Percentiles rank a stretch among this genome's conserved stretches.
Evolutionary conservation across 78 protist genomes (phyloP).

Genomic region (Cyanophora paradoxa): DNA sequence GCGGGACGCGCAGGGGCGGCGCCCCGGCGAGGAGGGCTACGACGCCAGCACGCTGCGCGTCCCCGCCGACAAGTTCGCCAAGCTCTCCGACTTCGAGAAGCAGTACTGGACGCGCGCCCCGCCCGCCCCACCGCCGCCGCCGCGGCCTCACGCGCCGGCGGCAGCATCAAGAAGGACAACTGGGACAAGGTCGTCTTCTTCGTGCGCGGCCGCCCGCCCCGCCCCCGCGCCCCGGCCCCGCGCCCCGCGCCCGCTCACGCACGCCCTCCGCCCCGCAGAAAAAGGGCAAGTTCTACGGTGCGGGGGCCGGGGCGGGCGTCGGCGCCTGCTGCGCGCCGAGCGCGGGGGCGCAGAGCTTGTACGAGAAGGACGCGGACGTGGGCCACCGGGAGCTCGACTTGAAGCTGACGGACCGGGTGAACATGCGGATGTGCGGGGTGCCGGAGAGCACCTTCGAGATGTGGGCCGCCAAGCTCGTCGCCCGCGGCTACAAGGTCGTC

Average conservation of each 20-base stretch:
- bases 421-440: conserved; percentile 49
- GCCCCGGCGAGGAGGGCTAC: conserved; percentile 25
- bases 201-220: too few species aligned
- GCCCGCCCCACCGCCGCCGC: too few species aligned
- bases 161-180: conserved; percentile 17
- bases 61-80: conserved; percentile 4
- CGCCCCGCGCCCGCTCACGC: too few species aligned
- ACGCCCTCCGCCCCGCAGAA: too few species aligned
- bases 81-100: conserved; percentile 14
- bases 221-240: too few species aligned
- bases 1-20: not conserved
- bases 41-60: conserved; percentile 21
- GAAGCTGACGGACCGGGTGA: conserved; percentile 23
- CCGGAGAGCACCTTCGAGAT: conserved; percentile 9
- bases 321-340: conserved; percentile 27
- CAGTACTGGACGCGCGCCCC: conserved; percentile 41
- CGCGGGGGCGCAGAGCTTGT: too few species aligned
- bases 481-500: conserved; percentile 11
- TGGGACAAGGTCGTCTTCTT: conserved; percentile 27
- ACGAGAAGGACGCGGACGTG: conserved; percentile 37
- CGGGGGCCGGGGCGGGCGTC: not conserved
- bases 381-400: conserved; percentile 33
- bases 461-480: not conserved
- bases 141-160: too few species aligned
- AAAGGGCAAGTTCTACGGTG: conserved; percentile 17